These are phyloP conservation scores for Vachellia collinsii DNA, from an alignment of 306 rosid species.

Conservation along the genomic window DNA sequence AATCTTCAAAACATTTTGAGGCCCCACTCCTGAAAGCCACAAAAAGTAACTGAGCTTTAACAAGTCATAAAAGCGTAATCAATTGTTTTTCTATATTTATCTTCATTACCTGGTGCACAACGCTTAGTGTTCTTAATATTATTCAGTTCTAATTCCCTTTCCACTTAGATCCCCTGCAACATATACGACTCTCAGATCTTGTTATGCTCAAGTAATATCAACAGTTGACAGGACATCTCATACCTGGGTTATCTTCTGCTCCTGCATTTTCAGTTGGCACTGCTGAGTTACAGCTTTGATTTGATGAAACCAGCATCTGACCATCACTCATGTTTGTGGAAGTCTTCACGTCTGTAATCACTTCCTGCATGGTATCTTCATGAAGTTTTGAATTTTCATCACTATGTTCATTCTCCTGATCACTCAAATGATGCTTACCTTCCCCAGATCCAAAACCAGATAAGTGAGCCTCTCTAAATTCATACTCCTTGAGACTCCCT, in stretches of 20 bases:
- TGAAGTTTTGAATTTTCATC: constrained; percentile 39
- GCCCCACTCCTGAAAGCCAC: constrained; percentile 50
- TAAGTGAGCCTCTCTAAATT: constrained; percentile 41
- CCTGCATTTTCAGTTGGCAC: constrained; percentile 39
- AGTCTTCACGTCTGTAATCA: constrained; percentile 35
- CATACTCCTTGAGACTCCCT: constrained; percentile 45
- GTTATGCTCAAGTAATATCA: constrained; percentile 20
- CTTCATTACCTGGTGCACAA: constrained; percentile 52
- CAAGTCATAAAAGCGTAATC: constrained; percentile 12
- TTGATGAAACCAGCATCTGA: constrained; percentile 41
- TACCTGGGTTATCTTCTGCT: constrained; percentile 47
- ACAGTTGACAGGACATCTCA: constrained; percentile 24
- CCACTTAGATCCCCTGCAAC: constrained; percentile 46
- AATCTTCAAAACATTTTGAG: constrained; percentile 46
- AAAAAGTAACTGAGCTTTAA: constrained; percentile 39
- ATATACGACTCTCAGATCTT: constrained; percentile 36
- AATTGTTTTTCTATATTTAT: constrained; percentile 21
- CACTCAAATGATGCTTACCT: constrained; percentile 46
- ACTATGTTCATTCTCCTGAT: constrained; percentile 49
- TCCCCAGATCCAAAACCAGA: constrained; percentile 54
- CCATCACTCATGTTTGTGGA: constrained; percentile 33
- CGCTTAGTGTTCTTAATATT: constrained; percentile 36
- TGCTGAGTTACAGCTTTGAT: constrained; percentile 37
- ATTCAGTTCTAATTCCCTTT: constrained; percentile 49
- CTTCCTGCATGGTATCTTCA: constrained; percentile 44